Percentiles rank a stretch among this genome's conserved stretches.
Conservation (phyloP, 2,329 filamentous ascomycete species). For the Penicillium oxalicum region DNA sequence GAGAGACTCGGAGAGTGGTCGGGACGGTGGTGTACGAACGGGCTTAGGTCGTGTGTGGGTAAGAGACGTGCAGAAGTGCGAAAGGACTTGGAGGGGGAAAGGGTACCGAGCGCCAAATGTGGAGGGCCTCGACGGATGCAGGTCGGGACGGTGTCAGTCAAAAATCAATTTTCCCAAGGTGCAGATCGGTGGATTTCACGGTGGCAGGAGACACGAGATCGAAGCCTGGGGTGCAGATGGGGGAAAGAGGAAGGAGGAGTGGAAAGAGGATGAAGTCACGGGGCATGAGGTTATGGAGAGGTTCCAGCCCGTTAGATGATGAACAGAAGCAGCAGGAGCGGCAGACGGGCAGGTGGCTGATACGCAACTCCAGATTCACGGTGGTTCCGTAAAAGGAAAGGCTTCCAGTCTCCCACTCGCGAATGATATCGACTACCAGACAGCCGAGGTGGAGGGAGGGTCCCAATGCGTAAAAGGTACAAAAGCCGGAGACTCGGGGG, state of each 20-base stretch:
- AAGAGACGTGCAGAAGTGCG: neutral
- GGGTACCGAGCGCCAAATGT: neutral
- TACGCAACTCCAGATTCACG: too few relatives aligned
- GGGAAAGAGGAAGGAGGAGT: conserved; percentile 5
- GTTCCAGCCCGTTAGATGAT: too few relatives aligned
- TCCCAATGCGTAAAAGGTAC: too few relatives aligned
- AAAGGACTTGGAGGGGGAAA: neutral
- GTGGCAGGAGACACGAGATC: neutral
- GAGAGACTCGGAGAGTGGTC: neutral
- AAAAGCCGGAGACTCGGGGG: too few relatives aligned
- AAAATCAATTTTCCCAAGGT: too few relatives aligned
- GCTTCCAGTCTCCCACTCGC: too few relatives aligned
- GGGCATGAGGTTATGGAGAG: too few relatives aligned
- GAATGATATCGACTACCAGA: too few relatives aligned
- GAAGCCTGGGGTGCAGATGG: neutral
- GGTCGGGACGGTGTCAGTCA: neutral
- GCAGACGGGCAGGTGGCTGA: conserved; percentile 5
- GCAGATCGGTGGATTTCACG: too few relatives aligned
- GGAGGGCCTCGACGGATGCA: neutral
- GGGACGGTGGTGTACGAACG: neutral
- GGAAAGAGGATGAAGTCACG: neutral
- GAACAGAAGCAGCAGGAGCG: too few relatives aligned
- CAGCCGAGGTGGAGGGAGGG: too few relatives aligned
- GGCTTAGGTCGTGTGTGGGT: neutral
- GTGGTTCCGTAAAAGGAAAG: too few relatives aligned